Base-by-base conservation (phyloP, 768 basidiomycete genomes). In the Psilocybe cubensis region DNA sequence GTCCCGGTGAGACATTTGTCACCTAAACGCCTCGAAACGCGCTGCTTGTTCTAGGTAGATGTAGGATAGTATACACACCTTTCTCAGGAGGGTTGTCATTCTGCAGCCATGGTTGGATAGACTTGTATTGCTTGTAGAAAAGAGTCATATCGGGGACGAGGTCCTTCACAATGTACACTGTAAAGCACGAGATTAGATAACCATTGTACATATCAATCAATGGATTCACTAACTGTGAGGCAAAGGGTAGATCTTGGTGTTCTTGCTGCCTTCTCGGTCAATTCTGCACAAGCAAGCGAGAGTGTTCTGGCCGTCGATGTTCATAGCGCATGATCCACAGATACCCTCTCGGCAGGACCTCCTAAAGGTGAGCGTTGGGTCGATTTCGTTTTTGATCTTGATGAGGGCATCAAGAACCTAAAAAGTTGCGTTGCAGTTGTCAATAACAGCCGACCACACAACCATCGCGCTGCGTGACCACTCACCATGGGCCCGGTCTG, bases 121-220 rank as follows among this genome's bases (percentile, higher is more conserved):
- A 96, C 78, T 98, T 98, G 91, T 99, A 98, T 72, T 99, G 97
- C 74, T 98, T 98, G 87, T 95, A 96, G 84, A 96, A 96, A 62
- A 86, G 86, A 9, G 91, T 92, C 64, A 92, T 79, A 78, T 93
- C 90, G 18, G 92, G 93, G 2, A 99, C 96, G 68, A 99, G 88
- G 76, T 99, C 97, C 81, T 98, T 98, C 74, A 98, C 94, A 69
- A 98, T 84, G 77, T 96, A 97, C 96, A 97, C 96, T 96, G 71
- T 4, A 20, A 3, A 33, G 29, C 27, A 18, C 31, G 35, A 28
- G 42, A 29, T 24, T 1, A 56, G 11, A 31, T 28, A 33, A 8
- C 38, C 18, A 29, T 41, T 9, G 1, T 20, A 11, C 2, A 17
- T 10, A 24, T 54, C 23, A n/a, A 46, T 27, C 6, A 38, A 28